These are phyloP conservation scores for Ruellia speciosa DNA, from an alignment of 305 asterid genomes.

Conservation along the genomic window DNA sequence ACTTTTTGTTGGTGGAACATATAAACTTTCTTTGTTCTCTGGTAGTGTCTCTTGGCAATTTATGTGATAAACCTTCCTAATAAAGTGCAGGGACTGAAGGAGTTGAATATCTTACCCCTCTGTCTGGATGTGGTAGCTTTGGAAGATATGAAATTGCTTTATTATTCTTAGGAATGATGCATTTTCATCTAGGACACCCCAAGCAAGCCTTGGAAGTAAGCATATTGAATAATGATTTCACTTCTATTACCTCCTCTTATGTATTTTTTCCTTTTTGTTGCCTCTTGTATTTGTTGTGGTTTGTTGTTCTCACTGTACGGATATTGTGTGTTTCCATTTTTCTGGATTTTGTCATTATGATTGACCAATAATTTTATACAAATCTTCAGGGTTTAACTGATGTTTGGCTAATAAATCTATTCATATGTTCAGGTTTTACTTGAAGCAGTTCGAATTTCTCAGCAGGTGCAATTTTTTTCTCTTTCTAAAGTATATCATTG, in stretches of 20 bases:
- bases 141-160: slow-evolving; percentile 89
- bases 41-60: slow-evolving; percentile 14
- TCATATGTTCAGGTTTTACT: slow-evolving; percentile 62
- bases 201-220: slow-evolving; percentile 86
- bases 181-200: slow-evolving; percentile 88
- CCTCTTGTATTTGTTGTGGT: slow-evolving; percentile 13
- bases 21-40: background rate
- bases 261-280: slow-evolving; percentile 18
- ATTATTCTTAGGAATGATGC: slow-evolving; percentile 93
- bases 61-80: slow-evolving; percentile 32
- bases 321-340: slow-evolving; percentile 9
- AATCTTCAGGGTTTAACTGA: background rate
- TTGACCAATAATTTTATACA: no score
- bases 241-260: slow-evolving; percentile 20
- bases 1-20: background rate
- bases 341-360: background rate
- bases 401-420: slow-evolving; percentile 25
- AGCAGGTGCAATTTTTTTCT: slow-evolving; percentile 48
- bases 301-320: slow-evolving; percentile 9
- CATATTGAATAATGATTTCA: slow-evolving; percentile 16
- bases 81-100: slow-evolving; percentile 99
- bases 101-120: slow-evolving; percentile 52
- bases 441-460: slow-evolving; percentile 91
- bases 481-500: slow-evolving; percentile 9
- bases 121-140: slow-evolving; percentile 47